Conservation (phyloP, 768 basidiomycete species). For the Tremella fuciformis region DNA sequence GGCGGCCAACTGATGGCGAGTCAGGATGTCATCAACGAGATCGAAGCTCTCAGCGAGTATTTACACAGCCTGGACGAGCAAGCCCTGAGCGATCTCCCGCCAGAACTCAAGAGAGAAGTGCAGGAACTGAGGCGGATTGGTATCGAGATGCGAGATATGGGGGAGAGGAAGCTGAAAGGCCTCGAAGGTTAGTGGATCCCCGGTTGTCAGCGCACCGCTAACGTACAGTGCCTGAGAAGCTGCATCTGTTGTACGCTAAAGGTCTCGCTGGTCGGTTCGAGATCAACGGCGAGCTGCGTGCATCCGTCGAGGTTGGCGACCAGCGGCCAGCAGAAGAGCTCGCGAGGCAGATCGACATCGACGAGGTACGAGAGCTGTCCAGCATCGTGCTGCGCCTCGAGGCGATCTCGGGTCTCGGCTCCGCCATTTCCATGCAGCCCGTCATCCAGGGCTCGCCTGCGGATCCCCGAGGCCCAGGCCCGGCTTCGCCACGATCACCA, state of each 20-base stretch:
- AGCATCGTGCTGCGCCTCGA: slow-evolving; percentile 75
- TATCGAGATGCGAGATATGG: slow-evolving; percentile 68
- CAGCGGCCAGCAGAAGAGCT: slow-evolving; percentile 8
- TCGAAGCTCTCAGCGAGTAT: slow-evolving; percentile 59
- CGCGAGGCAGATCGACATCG: slow-evolving; percentile 53
- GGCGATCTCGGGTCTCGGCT: slow-evolving; percentile 61
- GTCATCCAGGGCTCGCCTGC: slow-evolving; percentile 6
- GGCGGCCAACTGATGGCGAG: slow-evolving; percentile 95
- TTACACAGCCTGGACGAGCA: slow-evolving; percentile 48
- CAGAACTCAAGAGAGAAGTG: slow-evolving; percentile 55
- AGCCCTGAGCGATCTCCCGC: slow-evolving; percentile 46
- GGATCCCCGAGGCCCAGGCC: slow-evolving; percentile 4
- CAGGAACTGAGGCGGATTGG: slow-evolving; percentile 73
- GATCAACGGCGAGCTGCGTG: slow-evolving; percentile 50
- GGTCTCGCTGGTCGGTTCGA: slow-evolving; percentile 70
- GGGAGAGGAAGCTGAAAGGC: slow-evolving; percentile 90
- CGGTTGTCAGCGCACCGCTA: slow-evolving; percentile 12
- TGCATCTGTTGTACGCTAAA: slow-evolving; percentile 79
- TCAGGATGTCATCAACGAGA: slow-evolving; percentile 66
- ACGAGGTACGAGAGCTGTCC: slow-evolving; percentile 71
- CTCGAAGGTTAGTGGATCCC: slow-evolving; percentile 59
- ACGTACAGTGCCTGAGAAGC: slow-evolving; percentile 65
- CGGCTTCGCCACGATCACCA: background rate
- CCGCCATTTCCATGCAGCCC: slow-evolving; percentile 56
- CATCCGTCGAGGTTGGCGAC: slow-evolving; percentile 46